phyloP scores from a whole-genome alignment of 306 rosid genomes.

The Urtica urens region DNA sequence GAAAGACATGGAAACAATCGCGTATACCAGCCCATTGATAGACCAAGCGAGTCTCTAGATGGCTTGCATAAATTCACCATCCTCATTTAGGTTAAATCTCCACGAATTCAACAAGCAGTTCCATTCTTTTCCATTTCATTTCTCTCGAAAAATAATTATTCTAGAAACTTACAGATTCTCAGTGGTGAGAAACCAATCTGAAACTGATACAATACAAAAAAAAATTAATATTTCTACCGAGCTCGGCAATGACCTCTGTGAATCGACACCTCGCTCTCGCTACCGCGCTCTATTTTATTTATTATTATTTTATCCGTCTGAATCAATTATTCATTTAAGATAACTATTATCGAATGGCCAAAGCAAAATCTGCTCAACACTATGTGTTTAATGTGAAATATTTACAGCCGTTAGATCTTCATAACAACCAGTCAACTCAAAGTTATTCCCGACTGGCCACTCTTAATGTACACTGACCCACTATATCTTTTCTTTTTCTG shows the following conservation, averaged over 20 bases:
- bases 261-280: neutral
- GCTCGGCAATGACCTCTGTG: neutral
- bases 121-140: neutral
- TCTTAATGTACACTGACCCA: neutral
- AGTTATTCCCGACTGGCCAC: neutral
- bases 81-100: constrained; percentile 29
- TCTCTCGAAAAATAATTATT: neutral
- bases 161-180: constrained; percentile 3
- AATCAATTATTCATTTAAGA: neutral
- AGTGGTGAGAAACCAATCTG: neutral
- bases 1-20: constrained; percentile 50
- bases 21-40: constrained; percentile 44
- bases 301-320: neutral
- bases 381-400: neutral
- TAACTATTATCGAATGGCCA: constrained; percentile 1
- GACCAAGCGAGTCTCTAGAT: constrained; percentile 24
- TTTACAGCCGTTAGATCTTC: constrained; percentile 3
- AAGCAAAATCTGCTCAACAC: neutral
- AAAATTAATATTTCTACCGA: neutral
- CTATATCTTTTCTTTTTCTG: no score
- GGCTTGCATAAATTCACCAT: constrained; percentile 32
- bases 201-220: neutral
- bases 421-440: neutral
- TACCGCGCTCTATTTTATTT: neutral
- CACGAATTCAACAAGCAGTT: constrained; percentile 6